Evolutionary conservation across 2,329 filamentous ascomycete species (phyloP), one percentile per base, ranked within the genome.

Genomic region (Xylaria hypoxylon): DNA sequence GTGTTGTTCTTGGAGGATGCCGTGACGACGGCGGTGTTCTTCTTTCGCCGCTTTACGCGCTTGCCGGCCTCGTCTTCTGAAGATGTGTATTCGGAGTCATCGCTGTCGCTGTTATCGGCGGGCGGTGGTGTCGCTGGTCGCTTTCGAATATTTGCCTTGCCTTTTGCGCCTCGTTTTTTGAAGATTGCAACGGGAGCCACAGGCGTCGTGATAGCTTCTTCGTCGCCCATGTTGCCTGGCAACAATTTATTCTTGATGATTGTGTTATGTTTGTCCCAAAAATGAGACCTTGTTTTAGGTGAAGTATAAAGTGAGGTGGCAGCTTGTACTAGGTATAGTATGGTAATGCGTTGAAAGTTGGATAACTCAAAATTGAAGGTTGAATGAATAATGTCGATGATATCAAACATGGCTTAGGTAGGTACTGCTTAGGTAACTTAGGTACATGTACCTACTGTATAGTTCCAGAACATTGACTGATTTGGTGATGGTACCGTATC

Each of bases 111-210:
- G 67, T 82, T 77, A 35, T 86, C 86, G 11, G 87, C 87, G 13
- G 91, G 89, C 5, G 93, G 91, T 59, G 93, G 93, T 42, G 93
- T 92, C 31, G 90, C 88, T 22, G 92, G 87, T 71, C 92, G 89
- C 83, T 97, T 97, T 76, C 94, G 89, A 61, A 94, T 83, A 75
- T 90, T 94, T 56, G 89, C 86, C 76, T 92, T 94, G 68, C 86
- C 87, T 77, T 94, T 96, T 75, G 87, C 86, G 71, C 88, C 86
- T 77, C 94, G 89, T 79, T 96, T 97, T 79, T 97, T 97, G 86
- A 97, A 97, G 58, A 92, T 79, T 15, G 90, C 86, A 13, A 90
- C 84, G 0, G 87, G 86, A 1, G 80, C 81, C 31, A 80, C 77
- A 33, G 78, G 73, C 31, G 77, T 63, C 13, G 74, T 62, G 31